These are phyloP conservation scores for Elymus sibiricus DNA, from an alignment of 176 grass and related monocot genomes.

Conservation along the genomic window DNA sequence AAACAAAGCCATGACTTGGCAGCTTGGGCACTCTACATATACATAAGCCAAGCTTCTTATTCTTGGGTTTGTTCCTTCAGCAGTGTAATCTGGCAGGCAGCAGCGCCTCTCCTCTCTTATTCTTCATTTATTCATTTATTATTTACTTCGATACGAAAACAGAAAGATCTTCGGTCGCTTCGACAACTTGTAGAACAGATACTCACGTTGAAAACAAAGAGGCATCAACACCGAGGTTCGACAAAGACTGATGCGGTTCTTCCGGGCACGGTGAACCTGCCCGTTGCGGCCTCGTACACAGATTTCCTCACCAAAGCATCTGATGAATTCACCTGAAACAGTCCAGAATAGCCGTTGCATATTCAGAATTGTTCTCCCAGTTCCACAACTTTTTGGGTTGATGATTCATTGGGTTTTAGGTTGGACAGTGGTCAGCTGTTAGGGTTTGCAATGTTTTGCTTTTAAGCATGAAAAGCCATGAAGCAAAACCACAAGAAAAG, in stretches of 20 bases:
- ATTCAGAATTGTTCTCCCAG: background rate
- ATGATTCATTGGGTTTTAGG: background rate
- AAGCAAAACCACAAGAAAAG: background rate
- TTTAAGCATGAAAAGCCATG: background rate
- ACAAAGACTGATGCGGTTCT: constrained; percentile 71
- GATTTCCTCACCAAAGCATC: constrained; percentile 60
- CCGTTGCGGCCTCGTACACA: constrained; percentile 26
- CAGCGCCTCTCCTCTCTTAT: background rate
- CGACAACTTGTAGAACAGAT: background rate
- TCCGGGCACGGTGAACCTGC: constrained; percentile 53
- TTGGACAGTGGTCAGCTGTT: background rate
- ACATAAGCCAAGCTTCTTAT: background rate
- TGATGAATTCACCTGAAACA: constrained; percentile 56
- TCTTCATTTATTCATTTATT: constrained; percentile 7
- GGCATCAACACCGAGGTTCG: constrained; percentile 26
- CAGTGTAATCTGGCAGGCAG: background rate
- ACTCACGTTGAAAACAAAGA: background rate
- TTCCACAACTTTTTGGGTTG: background rate
- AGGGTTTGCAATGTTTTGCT: background rate
- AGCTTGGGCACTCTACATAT: background rate
- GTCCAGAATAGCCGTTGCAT: background rate
- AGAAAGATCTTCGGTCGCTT: background rate
- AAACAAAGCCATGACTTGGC: background rate
- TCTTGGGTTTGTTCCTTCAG: constrained; percentile 5
- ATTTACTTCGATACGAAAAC: background rate